Conservation (phyloP, 176 grass and related monocot genomes). For the Zoysia pacifica region DNA sequence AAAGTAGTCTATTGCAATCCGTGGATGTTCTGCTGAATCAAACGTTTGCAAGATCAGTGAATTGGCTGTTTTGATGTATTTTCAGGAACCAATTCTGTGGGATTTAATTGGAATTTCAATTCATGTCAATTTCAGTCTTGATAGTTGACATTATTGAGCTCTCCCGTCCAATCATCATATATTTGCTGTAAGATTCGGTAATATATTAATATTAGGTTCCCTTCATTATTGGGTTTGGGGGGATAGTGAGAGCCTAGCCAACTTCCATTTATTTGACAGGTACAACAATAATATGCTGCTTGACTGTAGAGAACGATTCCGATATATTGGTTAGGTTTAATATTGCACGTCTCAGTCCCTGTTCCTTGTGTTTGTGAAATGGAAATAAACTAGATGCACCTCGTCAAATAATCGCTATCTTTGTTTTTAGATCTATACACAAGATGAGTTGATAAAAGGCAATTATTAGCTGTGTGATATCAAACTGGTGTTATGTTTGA, state of each 20-base stretch:
- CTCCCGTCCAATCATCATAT: slow-evolving; percentile 7
- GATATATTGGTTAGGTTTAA: slow-evolving; percentile 26
- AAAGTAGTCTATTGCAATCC: not conserved
- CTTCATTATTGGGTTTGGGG: slow-evolving; percentile 35
- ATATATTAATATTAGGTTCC: slow-evolving; percentile 34
- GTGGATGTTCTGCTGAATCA: not conserved
- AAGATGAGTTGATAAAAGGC: slow-evolving; percentile 22
- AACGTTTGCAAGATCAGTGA: not conserved
- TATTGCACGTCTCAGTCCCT: slow-evolving; percentile 3
- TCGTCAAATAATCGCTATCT: slow-evolving; percentile 22
- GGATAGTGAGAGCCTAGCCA: slow-evolving; percentile 42
- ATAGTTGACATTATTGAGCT: slow-evolving; percentile 28
- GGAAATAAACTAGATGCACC: slow-evolving; percentile 5
- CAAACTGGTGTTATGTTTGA: slow-evolving; percentile 29
- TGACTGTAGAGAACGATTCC: slow-evolving; percentile 11
- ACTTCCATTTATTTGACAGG: slow-evolving; percentile 48
- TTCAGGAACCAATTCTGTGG: not conserved
- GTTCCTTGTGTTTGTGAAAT: slow-evolving; percentile 23
- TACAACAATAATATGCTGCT: slow-evolving; percentile 40
- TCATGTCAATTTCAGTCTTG: slow-evolving; percentile 12
- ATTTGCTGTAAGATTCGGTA: slow-evolving; percentile 10
- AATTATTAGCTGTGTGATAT: slow-evolving; percentile 40
- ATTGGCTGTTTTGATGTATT: not conserved
- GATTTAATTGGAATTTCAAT: slow-evolving; percentile 11
- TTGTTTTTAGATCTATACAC: slow-evolving; percentile 29